Evolutionary conservation across 306 rosid species (phyloP), one percentile per base, ranked within the genome.

Genomic region (Pyrus pyrifolia): DNA sequence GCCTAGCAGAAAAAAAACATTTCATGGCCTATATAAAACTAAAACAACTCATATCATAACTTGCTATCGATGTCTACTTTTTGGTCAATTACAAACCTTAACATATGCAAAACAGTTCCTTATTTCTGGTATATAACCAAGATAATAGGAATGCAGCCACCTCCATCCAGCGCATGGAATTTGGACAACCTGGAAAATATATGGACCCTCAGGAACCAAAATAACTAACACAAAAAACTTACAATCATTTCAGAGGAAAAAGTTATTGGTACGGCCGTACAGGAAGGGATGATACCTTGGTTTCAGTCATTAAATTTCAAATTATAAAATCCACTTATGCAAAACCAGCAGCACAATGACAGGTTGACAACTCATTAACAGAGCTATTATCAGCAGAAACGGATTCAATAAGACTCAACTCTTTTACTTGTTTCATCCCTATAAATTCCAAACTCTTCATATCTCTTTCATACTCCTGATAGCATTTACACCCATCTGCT

Each of bases 91-190:
- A 75, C 67, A 21, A 75, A 95, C 98, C 97, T 95, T 95, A 68
- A 95, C 96, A 81, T 88, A 95, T 75, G 98, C 97, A 87, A 95
- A 92, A 79, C 97, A 90, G 77, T 86, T 88, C 82, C 81, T 88
- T 78, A 84, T 82, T 86, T 95, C 97, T 44, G 97, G 96, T 64
- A 90, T 72, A 79, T 88, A 93, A 78, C 98, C 98, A 71, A 92
- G 88, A 89, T 85, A 90, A 83, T 82, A 81, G 73, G 97, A 89
- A 88, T 95, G 95, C 60, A 97, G 97, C 33, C 98, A 96, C 45
- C 98, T 90, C 98, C 98, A 95, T 81, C 98, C 98, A 79, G 97
- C 98, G 73, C 98, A 95, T 51, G 93, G 87, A 67, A 95, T 84
- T 84, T 82, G 91, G 82, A 92, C 75, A 77, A 95, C 92, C 98